Base-by-base conservation (phyloP, 2,329 filamentous ascomycete species). In the Aspergillus intermedius region DNA sequence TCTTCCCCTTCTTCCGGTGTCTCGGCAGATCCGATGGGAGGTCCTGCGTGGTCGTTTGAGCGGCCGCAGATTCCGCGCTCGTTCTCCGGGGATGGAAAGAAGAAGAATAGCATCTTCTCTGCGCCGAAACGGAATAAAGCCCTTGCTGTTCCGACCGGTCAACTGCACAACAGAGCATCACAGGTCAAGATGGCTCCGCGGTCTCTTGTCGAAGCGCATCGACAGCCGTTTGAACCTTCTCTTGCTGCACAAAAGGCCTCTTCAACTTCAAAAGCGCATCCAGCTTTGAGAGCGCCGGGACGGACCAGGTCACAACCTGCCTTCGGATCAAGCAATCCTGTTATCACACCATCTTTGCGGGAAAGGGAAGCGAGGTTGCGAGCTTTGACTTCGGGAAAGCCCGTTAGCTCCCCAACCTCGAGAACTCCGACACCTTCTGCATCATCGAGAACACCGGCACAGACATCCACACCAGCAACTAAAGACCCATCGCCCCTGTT, bases 131-230 rank as follows among this genome's bases (percentile, higher is more conserved):
- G 68, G 39, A 71, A 71, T 45, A 59, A 51, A 35, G 62, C 53
- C 1, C 53, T 73, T 10, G 61, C 65, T 2, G 58, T 68, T 23
- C 72, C 72, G 17, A 74, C 67, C 3, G 68, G 74, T 50, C 61
- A 69, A 42, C 56, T 75, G 21, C 67, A 65, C 40, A 69, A 59
- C 45, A 62, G 60, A 48, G 67, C 69, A 2, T 65, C 66, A 2
- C 63, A 63, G 32, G 61, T 74, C 13, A 65, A 54, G 17, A 63
- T 64, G 43, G 70, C 72, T 5, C 72, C 72, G 3, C 61, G 61
- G 17, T 64, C 64, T 7, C 58, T 75, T 19, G 60, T 75, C n/a
- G 70, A 75, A 50, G 65, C 67, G 35, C 68, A 71, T 47, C 65
- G 66, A 17, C 62, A 57, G 6, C 60, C 62, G 15, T 32, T 52